phyloP scores from a whole-genome alignment of 306 rosid species.

The Rubus parviflorus region DNA sequence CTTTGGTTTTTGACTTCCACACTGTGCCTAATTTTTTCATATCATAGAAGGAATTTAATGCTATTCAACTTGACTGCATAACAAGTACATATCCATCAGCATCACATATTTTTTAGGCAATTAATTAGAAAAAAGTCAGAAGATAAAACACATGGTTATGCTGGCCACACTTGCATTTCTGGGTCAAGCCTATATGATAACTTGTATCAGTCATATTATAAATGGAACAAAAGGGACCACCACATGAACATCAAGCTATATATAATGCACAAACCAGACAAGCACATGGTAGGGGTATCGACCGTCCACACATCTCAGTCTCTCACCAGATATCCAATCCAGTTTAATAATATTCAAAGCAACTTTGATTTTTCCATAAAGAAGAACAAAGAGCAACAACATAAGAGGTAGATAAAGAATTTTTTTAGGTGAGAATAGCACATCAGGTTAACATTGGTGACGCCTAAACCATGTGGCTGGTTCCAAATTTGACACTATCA shows the following conservation, averaged over 20 bases:
- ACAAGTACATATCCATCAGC: conserved; percentile 7
- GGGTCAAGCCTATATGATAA: background rate
- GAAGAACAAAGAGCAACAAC: background rate
- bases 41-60: background rate
- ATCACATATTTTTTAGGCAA: background rate
- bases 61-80: background rate
- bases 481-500: conserved; percentile 5
- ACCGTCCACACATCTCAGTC: conserved; percentile 2
- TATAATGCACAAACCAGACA: conserved; percentile 18
- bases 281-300: conserved; percentile 44
- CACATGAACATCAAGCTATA: background rate
- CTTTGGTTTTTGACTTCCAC: background rate
- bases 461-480: conserved; percentile 25
- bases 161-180: conserved; percentile 11
- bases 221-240: conserved; percentile 20
- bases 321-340: conserved; percentile 13
- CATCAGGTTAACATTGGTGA: conserved; percentile 37
- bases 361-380: conserved; percentile 13
- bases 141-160: conserved; percentile 4
- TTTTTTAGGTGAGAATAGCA: conserved; percentile 7
- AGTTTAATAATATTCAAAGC: background rate
- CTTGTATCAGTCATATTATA: conserved; percentile 2
- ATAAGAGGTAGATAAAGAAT: background rate
- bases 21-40: background rate
- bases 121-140: conserved; percentile 2